Evolutionary conservation across 768 basidiomycete species (phyloP), one percentile per base, ranked within the genome.

Genomic region (Naganishia vishniacii): DNA sequence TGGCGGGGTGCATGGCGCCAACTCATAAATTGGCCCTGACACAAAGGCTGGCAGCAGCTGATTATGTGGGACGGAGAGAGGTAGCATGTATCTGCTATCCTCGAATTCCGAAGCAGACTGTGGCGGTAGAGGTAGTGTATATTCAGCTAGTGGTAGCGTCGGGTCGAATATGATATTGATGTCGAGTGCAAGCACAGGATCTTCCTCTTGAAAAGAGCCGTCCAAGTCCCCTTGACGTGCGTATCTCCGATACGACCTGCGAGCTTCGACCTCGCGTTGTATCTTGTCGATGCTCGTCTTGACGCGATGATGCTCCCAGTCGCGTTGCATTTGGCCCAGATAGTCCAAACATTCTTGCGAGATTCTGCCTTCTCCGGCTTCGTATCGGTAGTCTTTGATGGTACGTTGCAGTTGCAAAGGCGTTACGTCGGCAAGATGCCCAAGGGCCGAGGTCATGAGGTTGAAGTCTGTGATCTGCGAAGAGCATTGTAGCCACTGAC

Each of bases 331-430:
- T 71, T 98, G 94, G 2, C 85, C 88, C 28, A 98, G 83, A 71
- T 98, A 98, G 78, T 95, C 90, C 41, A 84, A 81, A 73, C 94
- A 98, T 75, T 99, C 95, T 25, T 98, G 92, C 2, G 86, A 88
- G 90, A 99, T 95, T 65, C 82, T 83, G 0, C 85, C 82, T 77
- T 99, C 95, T 73, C 86, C 88, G 51, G 97, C 88, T 79, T 99
- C 94, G 73, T 89, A 95, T n/a, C 77, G 73, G 65, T 81, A 81
- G 73, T 98, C 94, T 48, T 87, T 85, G 29, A 94, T 88, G 41
- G 93, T 93, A 20, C 91, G 84, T 56, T 91, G 86, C 87, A 99
- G 93, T 83, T 98, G 95, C 1, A 97, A 78, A 42, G 95, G 95
- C 75, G 98, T 99, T 59, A 99, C 82, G 61, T 83, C 79, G 69